Conservation (phyloP, 2,329 filamentous ascomycete genomes). For the Chaetomiaceae sp. region DNA sequence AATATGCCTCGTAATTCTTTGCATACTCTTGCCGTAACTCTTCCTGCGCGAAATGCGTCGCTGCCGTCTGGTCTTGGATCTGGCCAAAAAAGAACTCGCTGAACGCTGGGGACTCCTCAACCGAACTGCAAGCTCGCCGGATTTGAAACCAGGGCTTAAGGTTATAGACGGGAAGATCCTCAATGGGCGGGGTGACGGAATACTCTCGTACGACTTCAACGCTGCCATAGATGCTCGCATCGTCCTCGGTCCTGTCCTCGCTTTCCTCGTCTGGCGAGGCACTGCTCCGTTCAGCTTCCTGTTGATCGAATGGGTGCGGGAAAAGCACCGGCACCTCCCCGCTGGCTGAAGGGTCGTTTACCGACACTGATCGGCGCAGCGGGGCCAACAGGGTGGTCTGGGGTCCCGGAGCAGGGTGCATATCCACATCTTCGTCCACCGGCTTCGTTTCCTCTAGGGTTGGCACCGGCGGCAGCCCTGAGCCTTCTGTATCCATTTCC, state of each 20-base stretch:
- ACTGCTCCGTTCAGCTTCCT: constrained; percentile 36
- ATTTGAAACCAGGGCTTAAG: constrained; percentile 48
- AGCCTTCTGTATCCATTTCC: constrained; percentile 39
- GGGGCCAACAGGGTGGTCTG: constrained; percentile 16
- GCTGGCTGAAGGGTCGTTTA: constrained; percentile 25
- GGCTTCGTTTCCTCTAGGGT: constrained; percentile 24
- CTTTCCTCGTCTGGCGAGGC: constrained; percentile 49
- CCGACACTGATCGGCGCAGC: constrained; percentile 11
- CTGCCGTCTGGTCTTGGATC: constrained; percentile 40
- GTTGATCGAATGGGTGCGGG: constrained; percentile 19
- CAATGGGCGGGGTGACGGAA: constrained; percentile 51
- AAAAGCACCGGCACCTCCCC: constrained; percentile 17
- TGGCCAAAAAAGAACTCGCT: constrained; percentile 44
- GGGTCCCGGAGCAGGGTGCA: constrained; percentile 34
- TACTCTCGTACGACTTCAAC: constrained; percentile 47
- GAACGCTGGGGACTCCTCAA: constrained; percentile 39
- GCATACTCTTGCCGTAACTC: constrained; percentile 41
- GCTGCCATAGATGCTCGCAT: constrained; percentile 49
- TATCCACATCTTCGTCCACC: constrained; percentile 33
- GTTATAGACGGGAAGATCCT: constrained; percentile 48
- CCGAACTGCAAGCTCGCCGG: constrained; percentile 39
- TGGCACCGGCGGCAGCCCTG: constrained; percentile 27
- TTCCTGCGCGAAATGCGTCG: constrained; percentile 37
- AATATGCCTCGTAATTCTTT: constrained; percentile 47
- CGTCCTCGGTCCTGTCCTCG: constrained; percentile 52